phyloP scores from a whole-genome alignment of 371 early-diverging fungal species.

The Mucor piriformis region DNA sequence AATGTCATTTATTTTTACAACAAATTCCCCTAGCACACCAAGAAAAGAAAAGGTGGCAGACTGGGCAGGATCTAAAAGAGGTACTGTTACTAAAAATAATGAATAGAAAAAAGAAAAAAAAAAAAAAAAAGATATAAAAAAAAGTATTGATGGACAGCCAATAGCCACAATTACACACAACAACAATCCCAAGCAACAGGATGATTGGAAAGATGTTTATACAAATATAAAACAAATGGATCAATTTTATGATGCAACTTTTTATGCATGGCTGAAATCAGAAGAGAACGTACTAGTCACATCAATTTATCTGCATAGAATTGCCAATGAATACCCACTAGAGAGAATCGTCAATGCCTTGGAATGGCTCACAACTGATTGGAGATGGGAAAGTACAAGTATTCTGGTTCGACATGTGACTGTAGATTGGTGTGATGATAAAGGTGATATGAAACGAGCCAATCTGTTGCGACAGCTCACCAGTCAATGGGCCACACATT shows the following conservation, averaged over 20 bases:
- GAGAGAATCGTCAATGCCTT: slow-evolving; percentile 71
- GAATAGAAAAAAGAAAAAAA: not conserved
- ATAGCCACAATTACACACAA: not conserved
- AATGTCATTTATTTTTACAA: slow-evolving; percentile 10
- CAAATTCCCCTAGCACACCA: not conserved
- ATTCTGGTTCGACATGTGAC: slow-evolving; percentile 67
- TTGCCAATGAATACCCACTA: slow-evolving; percentile 73
- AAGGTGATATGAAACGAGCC: slow-evolving; percentile 60
- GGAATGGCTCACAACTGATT: slow-evolving; percentile 72
- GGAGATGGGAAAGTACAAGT: slow-evolving; percentile 69
- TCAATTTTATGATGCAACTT: slow-evolving; percentile 71
- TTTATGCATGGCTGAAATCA: slow-evolving; percentile 72
- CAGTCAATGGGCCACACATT: slow-evolving; percentile 64
- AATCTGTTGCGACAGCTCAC: slow-evolving; percentile 58
- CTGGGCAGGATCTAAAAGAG: slow-evolving; percentile 14
- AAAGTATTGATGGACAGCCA: not conserved
- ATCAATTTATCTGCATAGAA: slow-evolving; percentile 69
- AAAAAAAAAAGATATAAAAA: too few species aligned
- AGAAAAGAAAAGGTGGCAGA: slow-evolving; percentile 18
- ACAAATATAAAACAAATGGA: slow-evolving; percentile 73
- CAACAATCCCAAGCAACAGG: not conserved
- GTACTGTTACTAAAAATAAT: not conserved
- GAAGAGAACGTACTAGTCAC: slow-evolving; percentile 75
- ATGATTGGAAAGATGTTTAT: slow-evolving; percentile 67
- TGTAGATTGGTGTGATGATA: slow-evolving; percentile 62